phyloP scores from a whole-genome alignment of 345 rosid genomes.

The Sisymbrium altissimum region DNA sequence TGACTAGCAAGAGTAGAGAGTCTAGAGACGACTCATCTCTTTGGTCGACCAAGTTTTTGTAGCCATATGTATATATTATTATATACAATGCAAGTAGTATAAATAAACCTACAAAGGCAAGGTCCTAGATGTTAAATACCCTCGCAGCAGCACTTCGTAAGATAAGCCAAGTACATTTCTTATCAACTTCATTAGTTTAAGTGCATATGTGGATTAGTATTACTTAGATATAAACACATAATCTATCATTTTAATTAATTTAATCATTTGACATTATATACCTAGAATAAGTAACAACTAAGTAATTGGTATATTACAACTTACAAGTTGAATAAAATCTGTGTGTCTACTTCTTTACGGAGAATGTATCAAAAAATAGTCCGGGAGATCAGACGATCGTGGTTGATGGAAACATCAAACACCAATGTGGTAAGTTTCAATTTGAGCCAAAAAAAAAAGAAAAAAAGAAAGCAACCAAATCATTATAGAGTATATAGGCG shows the following conservation, averaged over 20 bases:
- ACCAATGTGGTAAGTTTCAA: neutral
- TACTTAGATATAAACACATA: neutral
- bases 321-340: too few relatives aligned
- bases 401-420: neutral
- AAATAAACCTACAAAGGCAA: neutral
- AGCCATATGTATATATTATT: neutral
- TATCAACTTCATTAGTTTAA: neutral
- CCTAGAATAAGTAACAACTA: neutral
- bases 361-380: neutral
- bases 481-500: neutral
- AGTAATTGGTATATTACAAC: too few relatives aligned
- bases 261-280: neutral
- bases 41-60: neutral
- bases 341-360: neutral
- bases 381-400: neutral
- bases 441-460: neutral
- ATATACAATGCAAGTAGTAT: too few relatives aligned
- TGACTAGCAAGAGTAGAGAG: neutral
- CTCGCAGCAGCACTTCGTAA: neutral
- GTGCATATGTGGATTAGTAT: neutral
- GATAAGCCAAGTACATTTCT: neutral
- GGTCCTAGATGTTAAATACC: neutral
- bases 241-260: neutral
- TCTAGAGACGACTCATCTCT: neutral
- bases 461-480: neutral